Evolutionary conservation across 2,329 filamentous ascomycete genomes (phyloP).

Genomic region (Colletotrichum agaves): DNA sequence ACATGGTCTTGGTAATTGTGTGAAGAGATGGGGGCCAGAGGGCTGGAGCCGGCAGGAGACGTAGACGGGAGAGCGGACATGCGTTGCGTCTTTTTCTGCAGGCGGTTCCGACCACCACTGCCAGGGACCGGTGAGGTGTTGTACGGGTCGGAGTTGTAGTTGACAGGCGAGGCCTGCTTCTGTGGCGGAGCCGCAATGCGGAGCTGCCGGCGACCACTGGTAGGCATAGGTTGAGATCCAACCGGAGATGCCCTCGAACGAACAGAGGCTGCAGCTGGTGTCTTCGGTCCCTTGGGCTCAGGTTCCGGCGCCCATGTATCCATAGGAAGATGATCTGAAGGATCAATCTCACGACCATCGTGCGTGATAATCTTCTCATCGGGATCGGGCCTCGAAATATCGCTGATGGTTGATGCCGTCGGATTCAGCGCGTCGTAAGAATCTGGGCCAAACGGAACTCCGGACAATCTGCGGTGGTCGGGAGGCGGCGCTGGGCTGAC

Average conservation of each 20-base stretch:
- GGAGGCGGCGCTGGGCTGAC: constrained; percentile 75
- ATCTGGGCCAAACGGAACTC: constrained; percentile 78
- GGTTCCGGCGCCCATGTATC: constrained; percentile 83
- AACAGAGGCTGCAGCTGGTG: constrained; percentile 42
- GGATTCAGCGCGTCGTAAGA: constrained; percentile 81
- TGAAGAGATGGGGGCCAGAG: constrained; percentile 63
- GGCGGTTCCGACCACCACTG: constrained; percentile 62
- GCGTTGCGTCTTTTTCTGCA: constrained; percentile 72
- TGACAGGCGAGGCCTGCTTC: constrained; percentile 52
- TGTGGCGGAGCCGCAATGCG: constrained; percentile 63
- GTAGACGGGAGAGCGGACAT: constrained; percentile 53
- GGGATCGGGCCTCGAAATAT: constrained; percentile 51
- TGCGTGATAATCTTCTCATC: constrained; percentile 79
- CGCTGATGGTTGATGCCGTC: constrained; percentile 46
- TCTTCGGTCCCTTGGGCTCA: constrained; percentile 57
- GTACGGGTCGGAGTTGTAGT: constrained; percentile 45
- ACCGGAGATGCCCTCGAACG: constrained; percentile 56
- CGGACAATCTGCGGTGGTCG: constrained; percentile 64
- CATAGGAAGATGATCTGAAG: constrained; percentile 82
- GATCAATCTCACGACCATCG: constrained; percentile 81
- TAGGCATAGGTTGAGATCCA: constrained; percentile 64
- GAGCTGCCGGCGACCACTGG: constrained; percentile 62
- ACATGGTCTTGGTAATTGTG: constrained; percentile 61
- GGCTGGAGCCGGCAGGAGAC: constrained; percentile 55
- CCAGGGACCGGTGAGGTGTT: constrained; percentile 47